Conservation (phyloP, 2,329 filamentous ascomycete species). For the Aspergillus neotritici region DNA sequence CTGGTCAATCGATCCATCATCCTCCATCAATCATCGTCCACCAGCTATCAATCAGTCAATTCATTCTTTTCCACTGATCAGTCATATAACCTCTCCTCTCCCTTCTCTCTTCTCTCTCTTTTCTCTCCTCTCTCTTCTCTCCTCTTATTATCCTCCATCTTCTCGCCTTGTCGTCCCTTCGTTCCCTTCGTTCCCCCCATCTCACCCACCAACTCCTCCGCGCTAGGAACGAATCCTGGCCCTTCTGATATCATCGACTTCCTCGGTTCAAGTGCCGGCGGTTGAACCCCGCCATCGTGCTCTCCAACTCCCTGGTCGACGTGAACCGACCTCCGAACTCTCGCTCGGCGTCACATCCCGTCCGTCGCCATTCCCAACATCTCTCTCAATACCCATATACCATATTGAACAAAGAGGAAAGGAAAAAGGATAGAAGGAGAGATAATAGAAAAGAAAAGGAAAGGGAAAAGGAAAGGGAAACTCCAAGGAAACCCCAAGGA, state of each 20-base stretch:
- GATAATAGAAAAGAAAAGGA: too few species aligned
- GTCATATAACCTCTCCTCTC: neutral
- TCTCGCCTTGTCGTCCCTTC: neutral
- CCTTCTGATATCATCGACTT: too few species aligned
- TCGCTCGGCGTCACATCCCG: too few species aligned
- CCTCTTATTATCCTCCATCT: slow-evolving; percentile 5
- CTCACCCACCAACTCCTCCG: neutral
- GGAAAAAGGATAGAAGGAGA: neutral
- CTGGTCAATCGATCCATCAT: neutral
- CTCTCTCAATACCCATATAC: neutral
- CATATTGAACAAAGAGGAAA: neutral
- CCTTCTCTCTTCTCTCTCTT: neutral
- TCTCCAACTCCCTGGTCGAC: too few species aligned
- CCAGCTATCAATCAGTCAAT: neutral
- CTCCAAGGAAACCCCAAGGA: too few species aligned
- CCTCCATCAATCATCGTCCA: neutral
- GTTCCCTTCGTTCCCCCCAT: neutral
- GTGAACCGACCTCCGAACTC: too few species aligned
- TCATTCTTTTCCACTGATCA: neutral
- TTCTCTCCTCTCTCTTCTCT: slow-evolving; percentile 18
- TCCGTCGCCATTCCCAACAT: too few species aligned
- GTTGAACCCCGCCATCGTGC: too few species aligned
- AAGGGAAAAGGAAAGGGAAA: neutral
- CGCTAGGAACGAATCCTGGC: neutral
- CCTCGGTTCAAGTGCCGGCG: too few species aligned